Evolutionary conservation across 345 rosid species (phyloP).

Genomic region (Gossypium australe): DNA sequence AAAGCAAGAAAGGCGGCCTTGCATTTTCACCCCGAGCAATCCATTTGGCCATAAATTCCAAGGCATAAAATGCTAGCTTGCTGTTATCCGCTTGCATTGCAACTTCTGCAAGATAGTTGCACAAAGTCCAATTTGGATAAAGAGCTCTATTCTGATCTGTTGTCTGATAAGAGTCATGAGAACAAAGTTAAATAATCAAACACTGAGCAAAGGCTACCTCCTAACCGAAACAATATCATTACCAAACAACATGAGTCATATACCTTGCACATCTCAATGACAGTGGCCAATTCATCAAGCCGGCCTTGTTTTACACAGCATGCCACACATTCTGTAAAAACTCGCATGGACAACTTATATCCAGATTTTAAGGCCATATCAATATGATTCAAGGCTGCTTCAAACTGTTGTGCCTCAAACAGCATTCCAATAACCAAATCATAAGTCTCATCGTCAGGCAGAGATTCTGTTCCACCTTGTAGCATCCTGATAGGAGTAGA

Average conservation of each 20-base stretch:
- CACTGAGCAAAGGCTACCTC: neutral
- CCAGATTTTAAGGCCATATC: conserved; percentile 61
- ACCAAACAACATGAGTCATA: conserved; percentile 9
- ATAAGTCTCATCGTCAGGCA: conserved; percentile 79
- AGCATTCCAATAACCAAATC: conserved; percentile 64
- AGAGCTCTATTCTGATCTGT: conserved; percentile 81
- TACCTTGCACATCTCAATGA: conserved; percentile 95
- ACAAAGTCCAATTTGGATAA: conserved; percentile 68
- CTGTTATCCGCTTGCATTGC: conserved; percentile 72
- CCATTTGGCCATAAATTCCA: conserved; percentile 87
- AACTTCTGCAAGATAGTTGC: conserved; percentile 61
- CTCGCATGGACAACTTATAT: conserved; percentile 42
- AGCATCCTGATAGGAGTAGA: conserved; percentile 67
- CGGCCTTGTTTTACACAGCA: conserved; percentile 50
- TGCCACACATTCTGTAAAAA: conserved; percentile 51
- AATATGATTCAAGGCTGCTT: conserved; percentile 60
- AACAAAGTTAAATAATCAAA: conserved; percentile 22
- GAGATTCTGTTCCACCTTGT: conserved; percentile 58
- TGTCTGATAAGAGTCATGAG: conserved; percentile 36
- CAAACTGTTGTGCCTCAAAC: conserved; percentile 37
- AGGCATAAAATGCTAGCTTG: conserved; percentile 65
- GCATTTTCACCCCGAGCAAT: conserved; percentile 67
- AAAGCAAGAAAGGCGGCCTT: conserved; percentile 48
- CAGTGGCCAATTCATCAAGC: conserved; percentile 58
- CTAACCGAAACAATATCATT: neutral